Percentiles rank a stretch among this genome's conserved stretches.
These are phyloP conservation scores for Neurospora hispaniola DNA, from an alignment of 495 filamentous ascomycete genomes.

Conservation along the genomic window DNA sequence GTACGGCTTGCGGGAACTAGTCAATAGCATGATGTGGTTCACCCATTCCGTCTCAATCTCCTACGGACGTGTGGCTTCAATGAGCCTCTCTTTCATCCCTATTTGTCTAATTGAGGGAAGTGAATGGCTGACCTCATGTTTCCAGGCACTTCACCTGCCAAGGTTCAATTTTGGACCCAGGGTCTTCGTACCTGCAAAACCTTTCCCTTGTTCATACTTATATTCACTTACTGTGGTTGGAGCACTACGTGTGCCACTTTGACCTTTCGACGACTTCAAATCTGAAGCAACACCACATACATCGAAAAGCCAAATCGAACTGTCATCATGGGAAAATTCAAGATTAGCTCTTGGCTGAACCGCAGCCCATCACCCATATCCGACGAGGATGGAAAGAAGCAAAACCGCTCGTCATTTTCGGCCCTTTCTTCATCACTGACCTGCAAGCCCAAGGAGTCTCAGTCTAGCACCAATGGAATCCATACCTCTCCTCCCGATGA, in stretches of 20 bases:
- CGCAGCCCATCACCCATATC: slow-evolving; percentile 13
- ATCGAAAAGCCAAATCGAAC: neutral
- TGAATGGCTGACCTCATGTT: neutral
- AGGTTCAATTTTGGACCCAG: neutral
- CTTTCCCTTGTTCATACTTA: neutral
- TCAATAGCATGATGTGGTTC: neutral
- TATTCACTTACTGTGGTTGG: neutral
- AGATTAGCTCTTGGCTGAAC: slow-evolving; percentile 24
- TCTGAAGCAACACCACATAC: neutral
- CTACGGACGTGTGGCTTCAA: neutral
- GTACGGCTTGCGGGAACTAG: neutral
- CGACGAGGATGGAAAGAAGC: slow-evolving; percentile 21
- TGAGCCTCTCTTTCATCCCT: neutral
- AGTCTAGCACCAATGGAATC: neutral
- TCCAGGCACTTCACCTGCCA: neutral
- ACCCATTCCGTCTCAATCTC: neutral
- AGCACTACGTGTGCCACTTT: neutral
- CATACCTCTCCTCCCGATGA: neutral
- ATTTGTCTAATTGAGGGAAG: neutral
- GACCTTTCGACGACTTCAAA: neutral
- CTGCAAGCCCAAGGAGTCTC: slow-evolving; percentile 11
- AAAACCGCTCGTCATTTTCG: slow-evolving; percentile 19
- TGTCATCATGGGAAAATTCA: slow-evolving; percentile 21
- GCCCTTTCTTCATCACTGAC: slow-evolving; percentile 8
- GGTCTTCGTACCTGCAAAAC: neutral